phyloP scores from a whole-genome alignment of 2,329 filamentous ascomycete species.

The Hymenoscyphus fraxineus region DNA sequence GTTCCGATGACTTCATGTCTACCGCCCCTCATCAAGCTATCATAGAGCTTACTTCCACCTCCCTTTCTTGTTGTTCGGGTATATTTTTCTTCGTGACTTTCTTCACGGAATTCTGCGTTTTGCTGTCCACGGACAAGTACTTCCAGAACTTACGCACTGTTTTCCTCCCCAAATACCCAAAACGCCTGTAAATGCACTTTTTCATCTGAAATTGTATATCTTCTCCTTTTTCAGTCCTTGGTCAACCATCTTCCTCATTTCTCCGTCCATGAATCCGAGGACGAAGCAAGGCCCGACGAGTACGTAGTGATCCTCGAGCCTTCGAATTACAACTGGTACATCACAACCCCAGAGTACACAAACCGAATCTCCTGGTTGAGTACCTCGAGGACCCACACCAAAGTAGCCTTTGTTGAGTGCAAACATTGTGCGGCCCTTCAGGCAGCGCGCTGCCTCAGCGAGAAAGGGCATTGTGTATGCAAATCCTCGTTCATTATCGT shows the following conservation, averaged over 20 bases:
- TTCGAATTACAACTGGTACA: constrained; percentile 10
- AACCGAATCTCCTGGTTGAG: constrained; percentile 6
- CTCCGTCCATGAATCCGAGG: constrained; percentile 15
- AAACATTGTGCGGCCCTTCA: constrained; percentile 10
- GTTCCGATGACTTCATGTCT: too few species aligned
- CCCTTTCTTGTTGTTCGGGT: background rate
- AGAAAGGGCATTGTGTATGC: constrained; percentile 6
- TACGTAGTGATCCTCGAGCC: constrained; percentile 9
- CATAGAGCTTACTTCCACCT: background rate
- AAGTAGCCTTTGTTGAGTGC: constrained; percentile 11
- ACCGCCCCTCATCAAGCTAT: too few species aligned
- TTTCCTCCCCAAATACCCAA: background rate
- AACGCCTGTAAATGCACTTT: background rate
- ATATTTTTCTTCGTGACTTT: background rate
- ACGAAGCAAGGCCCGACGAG: constrained; percentile 14
- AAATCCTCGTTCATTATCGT: background rate
- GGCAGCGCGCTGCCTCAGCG: constrained; percentile 5
- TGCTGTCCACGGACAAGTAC: background rate
- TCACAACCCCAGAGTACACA: constrained; percentile 13
- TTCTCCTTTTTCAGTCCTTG: constrained; percentile 5
- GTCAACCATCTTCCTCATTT: constrained; percentile 5
- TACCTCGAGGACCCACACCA: constrained; percentile 11
- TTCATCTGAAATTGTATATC: constrained; percentile 5
- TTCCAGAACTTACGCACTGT: background rate
- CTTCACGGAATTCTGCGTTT: background rate